phyloP scores from a whole-genome alignment of 768 basidiomycete genomes.

The Termitomyces sp. region DNA sequence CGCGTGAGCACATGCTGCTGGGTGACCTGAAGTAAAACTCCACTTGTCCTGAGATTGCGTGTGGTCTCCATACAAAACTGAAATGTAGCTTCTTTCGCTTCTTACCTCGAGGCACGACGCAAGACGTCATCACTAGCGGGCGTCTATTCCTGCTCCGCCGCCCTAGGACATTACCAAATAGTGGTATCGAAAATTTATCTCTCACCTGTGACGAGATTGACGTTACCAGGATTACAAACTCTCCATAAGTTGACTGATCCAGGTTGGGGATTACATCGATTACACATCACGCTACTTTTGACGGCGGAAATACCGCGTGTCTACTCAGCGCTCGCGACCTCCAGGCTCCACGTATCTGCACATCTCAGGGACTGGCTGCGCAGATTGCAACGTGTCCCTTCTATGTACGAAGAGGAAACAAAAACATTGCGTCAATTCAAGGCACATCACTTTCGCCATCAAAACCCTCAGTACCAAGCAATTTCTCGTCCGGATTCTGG shows the following conservation, averaged over 20 bases:
- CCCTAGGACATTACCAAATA: conserved; percentile 3
- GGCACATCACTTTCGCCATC: conserved; percentile 8
- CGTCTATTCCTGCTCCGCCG: background rate
- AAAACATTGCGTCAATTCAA: background rate
- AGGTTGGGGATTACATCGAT: background rate
- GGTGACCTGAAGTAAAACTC: background rate
- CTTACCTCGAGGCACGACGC: background rate
- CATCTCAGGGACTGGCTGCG: background rate
- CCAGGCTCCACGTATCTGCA: conserved; percentile 4
- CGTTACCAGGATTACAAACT: background rate
- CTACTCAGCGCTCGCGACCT: background rate
- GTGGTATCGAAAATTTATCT: too few relatives aligned
- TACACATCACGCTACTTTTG: background rate
- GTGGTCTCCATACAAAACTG: background rate
- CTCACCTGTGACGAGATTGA: background rate
- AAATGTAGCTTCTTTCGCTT: background rate
- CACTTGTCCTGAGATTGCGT: background rate
- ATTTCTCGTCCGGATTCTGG: background rate
- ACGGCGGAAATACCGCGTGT: background rate
- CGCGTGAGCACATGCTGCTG: background rate
- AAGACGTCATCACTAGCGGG: conserved; percentile 2
- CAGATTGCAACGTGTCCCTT: conserved; percentile 8
- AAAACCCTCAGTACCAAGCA: background rate
- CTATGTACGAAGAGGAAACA: background rate
- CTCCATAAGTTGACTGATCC: background rate